phyloP scores from a whole-genome alignment of 192 early-diverging fungal genomes.

The Entomortierella lignicola region DNA sequence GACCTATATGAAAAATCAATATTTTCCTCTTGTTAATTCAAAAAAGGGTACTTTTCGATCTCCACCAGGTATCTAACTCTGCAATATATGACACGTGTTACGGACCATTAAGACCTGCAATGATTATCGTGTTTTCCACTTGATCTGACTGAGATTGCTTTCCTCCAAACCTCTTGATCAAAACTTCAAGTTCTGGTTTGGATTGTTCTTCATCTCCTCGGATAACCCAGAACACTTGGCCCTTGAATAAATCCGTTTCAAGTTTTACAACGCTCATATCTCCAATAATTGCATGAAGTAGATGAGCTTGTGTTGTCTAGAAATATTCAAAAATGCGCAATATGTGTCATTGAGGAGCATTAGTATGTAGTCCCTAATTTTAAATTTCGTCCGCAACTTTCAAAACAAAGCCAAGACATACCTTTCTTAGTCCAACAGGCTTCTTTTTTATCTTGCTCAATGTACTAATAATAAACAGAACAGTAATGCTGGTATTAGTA shows the following conservation, averaged over 20 bases:
- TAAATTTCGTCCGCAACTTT: neutral
- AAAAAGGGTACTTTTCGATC: too few species aligned
- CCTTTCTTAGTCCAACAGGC: slow-evolving; percentile 25
- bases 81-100: too few species aligned
- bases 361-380: too few species aligned
- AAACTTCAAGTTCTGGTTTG: slow-evolving; percentile 69
- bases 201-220: slow-evolving; percentile 51
- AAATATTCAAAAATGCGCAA: too few species aligned
- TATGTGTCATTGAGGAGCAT: too few species aligned
- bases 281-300: slow-evolving; percentile 36
- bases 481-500: neutral
- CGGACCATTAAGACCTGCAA: slow-evolving; percentile 57
- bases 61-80: too few species aligned
- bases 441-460: slow-evolving; percentile 21
- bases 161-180: slow-evolving; percentile 73
- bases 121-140: slow-evolving; percentile 56
- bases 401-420: slow-evolving; percentile 1
- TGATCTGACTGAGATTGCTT: slow-evolving; percentile 68
- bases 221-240: slow-evolving; percentile 53
- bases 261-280: slow-evolving; percentile 57
- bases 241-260: slow-evolving; percentile 68
- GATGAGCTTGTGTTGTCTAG: slow-evolving; percentile 36
- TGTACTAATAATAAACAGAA: neutral
- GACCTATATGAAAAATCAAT: slow-evolving; percentile 56
- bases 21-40: too few species aligned